A percentile compares a stretch with the other conserved stretches of the same genome.
Conservation (phyloP, 257 asterid genomes). For the Oldenlandia corymbosa region DNA sequence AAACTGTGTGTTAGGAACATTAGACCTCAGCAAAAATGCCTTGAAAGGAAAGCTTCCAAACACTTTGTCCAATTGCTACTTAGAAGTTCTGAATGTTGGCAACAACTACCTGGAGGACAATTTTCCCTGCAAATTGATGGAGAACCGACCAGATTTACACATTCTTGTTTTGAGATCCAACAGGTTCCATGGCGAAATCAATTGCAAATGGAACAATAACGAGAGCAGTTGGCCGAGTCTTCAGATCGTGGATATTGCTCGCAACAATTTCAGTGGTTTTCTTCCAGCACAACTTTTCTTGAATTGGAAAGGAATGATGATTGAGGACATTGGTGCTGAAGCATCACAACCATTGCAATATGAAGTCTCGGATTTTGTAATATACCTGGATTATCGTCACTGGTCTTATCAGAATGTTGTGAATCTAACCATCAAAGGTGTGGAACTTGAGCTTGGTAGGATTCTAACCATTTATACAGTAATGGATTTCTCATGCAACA, state of each 20-base stretch:
- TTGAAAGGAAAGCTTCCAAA: conserved; percentile 35
- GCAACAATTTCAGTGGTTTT: conserved; percentile 27
- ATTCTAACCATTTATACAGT: conserved; percentile 30
- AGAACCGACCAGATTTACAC: conserved; percentile 1
- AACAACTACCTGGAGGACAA: conserved; percentile 29
- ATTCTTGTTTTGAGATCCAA: conserved; percentile 25
- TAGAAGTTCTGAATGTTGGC: conserved; percentile 47
- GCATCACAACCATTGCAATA: conserved; percentile 16
- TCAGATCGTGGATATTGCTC: conserved; percentile 35
- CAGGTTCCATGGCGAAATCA: conserved; percentile 20
- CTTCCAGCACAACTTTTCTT: conserved; percentile 13
- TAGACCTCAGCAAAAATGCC: conserved; percentile 35
- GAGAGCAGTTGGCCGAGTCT: conserved; percentile 28
- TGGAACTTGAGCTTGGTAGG: conserved; percentile 47
- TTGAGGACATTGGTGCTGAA: neutral
- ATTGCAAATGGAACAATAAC: conserved; percentile 16
- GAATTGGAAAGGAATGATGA: conserved; percentile 27
- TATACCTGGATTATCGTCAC: no score
- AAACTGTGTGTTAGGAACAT: conserved; percentile 23
- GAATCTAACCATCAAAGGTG: conserved; percentile 50
- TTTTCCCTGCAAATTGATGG: conserved; percentile 30
- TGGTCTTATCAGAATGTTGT: conserved; percentile 53
- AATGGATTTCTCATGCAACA: conserved; percentile 51
- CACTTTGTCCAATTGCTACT: conserved; percentile 32
- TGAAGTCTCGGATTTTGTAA: conserved; percentile 17